Conservation (phyloP, 768 basidiomycete species). For the Leucogyrophana mollusca region DNA sequence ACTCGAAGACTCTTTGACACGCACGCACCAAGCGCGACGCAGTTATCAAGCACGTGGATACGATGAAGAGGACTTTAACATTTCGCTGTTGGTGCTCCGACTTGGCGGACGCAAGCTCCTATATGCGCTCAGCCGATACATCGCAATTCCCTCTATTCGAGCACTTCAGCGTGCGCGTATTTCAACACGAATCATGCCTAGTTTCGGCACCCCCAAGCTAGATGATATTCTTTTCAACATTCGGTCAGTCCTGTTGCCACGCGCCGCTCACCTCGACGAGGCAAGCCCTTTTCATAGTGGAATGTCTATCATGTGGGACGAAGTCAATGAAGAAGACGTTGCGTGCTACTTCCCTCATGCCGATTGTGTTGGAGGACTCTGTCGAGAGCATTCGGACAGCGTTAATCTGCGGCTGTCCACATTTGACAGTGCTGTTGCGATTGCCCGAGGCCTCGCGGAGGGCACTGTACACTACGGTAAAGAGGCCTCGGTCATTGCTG, state of each 20-base stretch:
- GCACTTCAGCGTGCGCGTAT: slow-evolving; percentile 1
- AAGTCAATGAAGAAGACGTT: slow-evolving; percentile 12
- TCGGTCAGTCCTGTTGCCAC: slow-evolving; percentile 1
- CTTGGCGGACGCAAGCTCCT: slow-evolving; percentile 13
- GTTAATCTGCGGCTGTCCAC: slow-evolving; percentile 1
- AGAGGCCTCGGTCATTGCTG: too few relatives aligned
- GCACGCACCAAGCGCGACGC: too few relatives aligned
- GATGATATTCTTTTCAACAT: slow-evolving; percentile 7
- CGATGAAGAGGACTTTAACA: too few relatives aligned
- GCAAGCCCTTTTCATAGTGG: not conserved
- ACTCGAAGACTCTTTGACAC: too few relatives aligned
- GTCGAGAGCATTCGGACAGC: slow-evolving; percentile 7
- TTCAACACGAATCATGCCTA: slow-evolving; percentile 12
- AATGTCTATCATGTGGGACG: slow-evolving; percentile 6
- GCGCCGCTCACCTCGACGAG: not conserved
- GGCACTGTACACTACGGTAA: not conserved
- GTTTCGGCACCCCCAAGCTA: slow-evolving; percentile 1
- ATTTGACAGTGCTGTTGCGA: slow-evolving; percentile 2
- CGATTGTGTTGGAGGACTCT: slow-evolving; percentile 12
- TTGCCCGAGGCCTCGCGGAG: not conserved
- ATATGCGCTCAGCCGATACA: slow-evolving; percentile 12
- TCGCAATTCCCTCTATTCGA: slow-evolving; percentile 11
- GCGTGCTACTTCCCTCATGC: slow-evolving; percentile 5
- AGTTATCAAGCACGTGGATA: too few relatives aligned
- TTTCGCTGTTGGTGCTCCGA: slow-evolving; percentile 8